Base-by-base conservation (phyloP, 768 basidiomycete genomes). In the Auricularia sp. region DNA sequence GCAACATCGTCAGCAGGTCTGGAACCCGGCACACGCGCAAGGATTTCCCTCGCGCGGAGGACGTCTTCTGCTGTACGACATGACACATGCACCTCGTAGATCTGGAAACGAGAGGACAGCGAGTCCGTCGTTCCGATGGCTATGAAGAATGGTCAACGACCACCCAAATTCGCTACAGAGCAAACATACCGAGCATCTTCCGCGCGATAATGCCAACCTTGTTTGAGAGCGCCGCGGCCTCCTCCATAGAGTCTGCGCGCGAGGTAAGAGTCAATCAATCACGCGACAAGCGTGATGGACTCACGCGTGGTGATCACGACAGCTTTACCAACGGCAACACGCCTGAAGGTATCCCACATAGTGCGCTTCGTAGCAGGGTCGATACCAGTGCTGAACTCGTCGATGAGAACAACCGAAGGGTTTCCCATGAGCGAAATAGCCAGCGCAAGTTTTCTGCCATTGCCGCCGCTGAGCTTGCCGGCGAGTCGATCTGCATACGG, bases 281-380 rank as follows among this genome's bases (percentile, higher is more conserved):
- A 14, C 13, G 39, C 39, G 13, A 2, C 63, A 68, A 65, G 16
- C 59, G 2, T 2, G 33, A 11, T 37, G n/a, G 16, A 78, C 84
- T 64, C 64, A 86, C 87, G 87, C 1, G 88, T 89, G 1, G 87
- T 89, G 63, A 90, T 84, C 39, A 89, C 78, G 7, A 89, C 82
- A 3, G 86, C 86, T 70, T 90, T 90, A 16, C 85, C 88, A 2
- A 79, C 76, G 0, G 86, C 81, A 3, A 89, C 85, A 34, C 79
- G 81, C 64, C 85, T 78, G 64, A 92, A 77, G 0, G 87, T 90
- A 16, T 77, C 76, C 90, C 90, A 92, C 86, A 92, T 90, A 36
- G 91, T 88, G 42, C 90, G 78, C 74, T 91, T 92, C 80, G 86
- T 90, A 73, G 85, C 89, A 6, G 89, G 87, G 71, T 91, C 90